These are phyloP conservation scores for Prototheca stagnorum DNA, from an alignment of 163 green algal species.

Conservation along the genomic window DNA sequence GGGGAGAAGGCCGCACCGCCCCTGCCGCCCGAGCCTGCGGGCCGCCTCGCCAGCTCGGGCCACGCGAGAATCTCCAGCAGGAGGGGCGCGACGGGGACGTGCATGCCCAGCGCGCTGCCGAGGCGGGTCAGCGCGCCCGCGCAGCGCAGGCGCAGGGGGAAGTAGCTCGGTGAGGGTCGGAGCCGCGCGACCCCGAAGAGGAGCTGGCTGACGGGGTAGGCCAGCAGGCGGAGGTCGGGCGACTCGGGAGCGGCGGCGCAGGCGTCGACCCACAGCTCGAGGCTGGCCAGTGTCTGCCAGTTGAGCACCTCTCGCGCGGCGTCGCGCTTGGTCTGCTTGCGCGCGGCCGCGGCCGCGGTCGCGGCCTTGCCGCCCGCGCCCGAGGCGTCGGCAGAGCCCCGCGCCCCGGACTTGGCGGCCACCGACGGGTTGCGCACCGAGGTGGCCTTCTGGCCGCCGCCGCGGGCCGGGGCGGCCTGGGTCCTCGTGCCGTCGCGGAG, in stretches of 20 bases:
- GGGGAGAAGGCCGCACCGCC: not conserved
- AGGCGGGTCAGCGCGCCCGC: conserved; percentile 46
- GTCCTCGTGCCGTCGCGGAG: conserved; percentile 59
- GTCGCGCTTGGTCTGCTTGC: too few species aligned
- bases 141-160: conserved; percentile 70
- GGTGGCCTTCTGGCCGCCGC: conserved; percentile 6
- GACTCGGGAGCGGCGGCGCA: conserved; percentile 25
- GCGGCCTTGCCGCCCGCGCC: too few species aligned
- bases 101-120: conserved; percentile 32
- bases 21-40: conserved; percentile 6
- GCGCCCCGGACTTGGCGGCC: not conserved
- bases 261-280: conserved; percentile 76
- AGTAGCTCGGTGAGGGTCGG: conserved; percentile 74
- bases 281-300: too few species aligned
- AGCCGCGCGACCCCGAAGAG: conserved; percentile 58
- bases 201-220: conserved; percentile 73
- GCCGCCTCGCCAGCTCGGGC: conserved; percentile 28
- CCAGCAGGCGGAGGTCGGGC: conserved; percentile 48
- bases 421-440: not conserved
- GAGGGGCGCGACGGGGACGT: conserved; percentile 56
- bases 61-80: conserved; percentile 74
- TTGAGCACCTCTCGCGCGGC: conserved; percentile 64
- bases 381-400: not conserved
- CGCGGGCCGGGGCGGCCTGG: conserved; percentile 70
- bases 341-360: not conserved